Conservation (phyloP, 352 stramenopile species). For the Vaucheria bursata region DNA sequence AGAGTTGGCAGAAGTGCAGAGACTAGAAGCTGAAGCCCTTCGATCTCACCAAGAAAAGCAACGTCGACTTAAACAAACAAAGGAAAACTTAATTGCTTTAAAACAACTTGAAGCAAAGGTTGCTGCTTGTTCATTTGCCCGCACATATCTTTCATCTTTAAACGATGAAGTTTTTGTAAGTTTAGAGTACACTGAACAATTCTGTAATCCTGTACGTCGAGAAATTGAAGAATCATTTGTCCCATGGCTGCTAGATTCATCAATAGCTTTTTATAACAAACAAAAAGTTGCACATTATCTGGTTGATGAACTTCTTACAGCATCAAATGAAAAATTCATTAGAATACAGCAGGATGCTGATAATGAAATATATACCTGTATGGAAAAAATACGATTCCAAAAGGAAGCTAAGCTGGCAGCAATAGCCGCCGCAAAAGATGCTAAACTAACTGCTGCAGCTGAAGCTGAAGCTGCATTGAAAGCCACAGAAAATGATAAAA, state of each 20-base stretch:
- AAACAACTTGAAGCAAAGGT: constrained; percentile 80
- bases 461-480: too few species aligned
- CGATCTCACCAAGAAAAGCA: constrained; percentile 80
- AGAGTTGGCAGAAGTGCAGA: constrained; percentile 82
- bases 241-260: constrained; percentile 4
- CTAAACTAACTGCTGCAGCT: too few species aligned
- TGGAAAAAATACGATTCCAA: too few species aligned
- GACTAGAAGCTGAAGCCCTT: constrained; percentile 80
- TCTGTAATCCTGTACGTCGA: constrained; percentile 3
- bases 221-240: constrained; percentile 13
- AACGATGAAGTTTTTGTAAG: constrained; percentile 58
- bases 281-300: too few species aligned
- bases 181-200: constrained; percentile 9
- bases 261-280: too few species aligned
- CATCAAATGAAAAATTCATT: too few species aligned
- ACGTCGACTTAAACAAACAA: constrained; percentile 2
- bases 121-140: constrained; percentile 70
- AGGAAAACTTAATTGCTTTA: constrained; percentile 59
- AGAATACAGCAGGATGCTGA: too few species aligned
- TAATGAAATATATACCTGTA: too few species aligned
- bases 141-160: constrained; percentile 72
- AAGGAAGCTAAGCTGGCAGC: too few species aligned
- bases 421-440: too few species aligned
- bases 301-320: too few species aligned
- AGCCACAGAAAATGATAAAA: too few species aligned